A percentile compares a stretch with the other conserved stretches of the same genome.
These are phyloP conservation scores for Globisporangium sylvaticum DNA, from an alignment of 352 stramenopile species.

Conservation along the genomic window DNA sequence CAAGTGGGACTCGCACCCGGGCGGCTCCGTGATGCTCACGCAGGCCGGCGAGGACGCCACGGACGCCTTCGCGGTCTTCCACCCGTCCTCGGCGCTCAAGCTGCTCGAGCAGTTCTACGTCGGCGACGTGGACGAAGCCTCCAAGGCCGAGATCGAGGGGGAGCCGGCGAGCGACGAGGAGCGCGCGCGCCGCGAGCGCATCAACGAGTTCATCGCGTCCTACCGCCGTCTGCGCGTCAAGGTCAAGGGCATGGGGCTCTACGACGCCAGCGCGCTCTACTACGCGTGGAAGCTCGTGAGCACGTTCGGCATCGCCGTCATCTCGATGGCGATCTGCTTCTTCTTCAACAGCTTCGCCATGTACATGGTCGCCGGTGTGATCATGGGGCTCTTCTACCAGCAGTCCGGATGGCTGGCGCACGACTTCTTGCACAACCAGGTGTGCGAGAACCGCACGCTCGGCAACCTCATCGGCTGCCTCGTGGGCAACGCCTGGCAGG, in stretches of 20 bases:
- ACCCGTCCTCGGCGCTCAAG: constrained; percentile 91
- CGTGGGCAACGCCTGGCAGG: constrained; percentile 96
- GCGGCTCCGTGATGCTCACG: constrained; percentile 95
- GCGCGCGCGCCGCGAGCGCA: constrained; percentile 43
- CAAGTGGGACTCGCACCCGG: constrained; percentile 81
- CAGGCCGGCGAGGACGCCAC: constrained; percentile 97
- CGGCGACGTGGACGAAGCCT: constrained; percentile 90
- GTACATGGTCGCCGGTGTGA: constrained; percentile 88
- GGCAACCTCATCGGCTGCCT: constrained; percentile 92
- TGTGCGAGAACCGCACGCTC: constrained; percentile 93
- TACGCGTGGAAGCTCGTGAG: constrained; percentile 95
- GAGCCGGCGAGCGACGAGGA: constrained; percentile 41
- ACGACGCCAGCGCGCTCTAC: constrained; percentile 89
- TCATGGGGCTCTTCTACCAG: constrained; percentile 98
- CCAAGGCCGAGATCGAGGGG: constrained; percentile 22
- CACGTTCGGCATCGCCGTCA: constrained; percentile 89
- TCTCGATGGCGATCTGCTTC: constrained; percentile 86
- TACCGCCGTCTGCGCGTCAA: constrained; percentile 95
- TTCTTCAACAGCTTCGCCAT: constrained; percentile 74
- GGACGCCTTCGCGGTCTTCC: constrained; percentile 98
- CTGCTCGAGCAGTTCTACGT: constrained; percentile 97
- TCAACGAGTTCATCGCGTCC: constrained; percentile 93
- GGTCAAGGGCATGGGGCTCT: constrained; percentile 93
- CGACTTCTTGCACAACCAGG: constrained; percentile 97
- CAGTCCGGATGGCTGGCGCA: constrained; percentile 98